A percentile compares a stretch with the other conserved stretches of the same genome.
Conservation (phyloP, 169 alveolate genomes). For the Babesia microti region DNA sequence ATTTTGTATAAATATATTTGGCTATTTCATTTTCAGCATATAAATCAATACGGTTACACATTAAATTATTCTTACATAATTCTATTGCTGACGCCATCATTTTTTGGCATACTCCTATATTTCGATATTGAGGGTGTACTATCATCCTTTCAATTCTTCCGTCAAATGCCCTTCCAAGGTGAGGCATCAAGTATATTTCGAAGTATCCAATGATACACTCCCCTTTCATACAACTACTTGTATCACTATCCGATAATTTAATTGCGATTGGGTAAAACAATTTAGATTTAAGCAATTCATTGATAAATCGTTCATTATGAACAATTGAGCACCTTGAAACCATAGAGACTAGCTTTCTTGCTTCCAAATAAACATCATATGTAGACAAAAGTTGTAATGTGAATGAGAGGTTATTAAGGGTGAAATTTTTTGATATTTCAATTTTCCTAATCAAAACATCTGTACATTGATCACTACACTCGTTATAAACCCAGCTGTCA, state of each 20-base stretch:
- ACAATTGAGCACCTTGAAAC: slow-evolving; percentile 13
- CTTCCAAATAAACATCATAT: slow-evolving; percentile 36
- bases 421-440: too few relatives aligned
- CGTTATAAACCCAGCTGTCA: neutral
- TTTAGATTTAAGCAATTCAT: slow-evolving; percentile 16
- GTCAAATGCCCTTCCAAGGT: slow-evolving; percentile 59
- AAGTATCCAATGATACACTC: slow-evolving; percentile 46
- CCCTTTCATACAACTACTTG: slow-evolving; percentile 2
- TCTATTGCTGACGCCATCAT: slow-evolving; percentile 37
- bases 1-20: slow-evolving; percentile 34
- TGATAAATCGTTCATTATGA: slow-evolving; percentile 19
- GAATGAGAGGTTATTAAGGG: too few relatives aligned
- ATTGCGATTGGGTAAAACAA: slow-evolving; percentile 33
- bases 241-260: neutral
- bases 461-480: neutral
- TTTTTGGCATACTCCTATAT: slow-evolving; percentile 36
- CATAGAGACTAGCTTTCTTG: slow-evolving; percentile 16
- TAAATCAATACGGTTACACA: slow-evolving; percentile 54
- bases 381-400: slow-evolving; percentile 23
- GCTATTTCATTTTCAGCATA: slow-evolving; percentile 55
- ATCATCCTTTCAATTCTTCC: slow-evolving; percentile 59
- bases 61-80: slow-evolving; percentile 36
- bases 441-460: neutral
- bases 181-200: slow-evolving; percentile 54
- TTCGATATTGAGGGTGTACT: slow-evolving; percentile 46